phyloP scores from a whole-genome alignment of 1,139 yeast species.

The Torulaspora globosa region DNA sequence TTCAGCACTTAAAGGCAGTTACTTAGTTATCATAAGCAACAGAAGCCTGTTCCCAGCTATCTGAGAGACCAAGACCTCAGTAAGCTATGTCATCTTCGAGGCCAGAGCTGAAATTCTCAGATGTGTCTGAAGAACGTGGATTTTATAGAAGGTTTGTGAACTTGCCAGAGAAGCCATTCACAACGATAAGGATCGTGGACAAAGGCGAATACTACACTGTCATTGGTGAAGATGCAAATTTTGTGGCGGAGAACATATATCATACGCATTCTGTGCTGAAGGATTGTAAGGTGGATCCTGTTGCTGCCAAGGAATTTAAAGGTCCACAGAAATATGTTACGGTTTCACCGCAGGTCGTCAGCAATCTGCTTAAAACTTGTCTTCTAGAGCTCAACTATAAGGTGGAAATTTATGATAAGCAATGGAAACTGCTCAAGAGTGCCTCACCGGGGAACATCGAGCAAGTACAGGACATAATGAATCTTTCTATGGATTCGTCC shows the following conservation, averaged over 20 bases:
- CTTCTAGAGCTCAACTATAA: constrained; percentile 69
- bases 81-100: constrained; percentile 50
- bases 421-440: constrained; percentile 54
- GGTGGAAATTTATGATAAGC: constrained; percentile 64
- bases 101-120: constrained; percentile 71
- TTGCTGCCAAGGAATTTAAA: constrained; percentile 34
- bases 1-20: background rate
- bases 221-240: constrained; percentile 69
- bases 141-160: constrained; percentile 57
- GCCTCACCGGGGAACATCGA: constrained; percentile 93
- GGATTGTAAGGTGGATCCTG: constrained; percentile 40
- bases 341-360: constrained; percentile 67
- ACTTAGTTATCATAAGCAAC: background rate
- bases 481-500: constrained; percentile 50
- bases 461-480: constrained; percentile 69
- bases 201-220: constrained; percentile 74
- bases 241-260: constrained; percentile 78
- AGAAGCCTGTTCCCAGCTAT: background rate
- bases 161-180: constrained; percentile 47
- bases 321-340: constrained; percentile 65
- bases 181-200: constrained; percentile 65
- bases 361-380: constrained; percentile 60
- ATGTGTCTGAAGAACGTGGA: constrained; percentile 44
- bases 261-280: constrained; percentile 79
- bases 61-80: background rate